These are phyloP conservation scores for Epicoccum sorghinum DNA, from an alignment of 2,329 filamentous ascomycete genomes.

Conservation along the genomic window DNA sequence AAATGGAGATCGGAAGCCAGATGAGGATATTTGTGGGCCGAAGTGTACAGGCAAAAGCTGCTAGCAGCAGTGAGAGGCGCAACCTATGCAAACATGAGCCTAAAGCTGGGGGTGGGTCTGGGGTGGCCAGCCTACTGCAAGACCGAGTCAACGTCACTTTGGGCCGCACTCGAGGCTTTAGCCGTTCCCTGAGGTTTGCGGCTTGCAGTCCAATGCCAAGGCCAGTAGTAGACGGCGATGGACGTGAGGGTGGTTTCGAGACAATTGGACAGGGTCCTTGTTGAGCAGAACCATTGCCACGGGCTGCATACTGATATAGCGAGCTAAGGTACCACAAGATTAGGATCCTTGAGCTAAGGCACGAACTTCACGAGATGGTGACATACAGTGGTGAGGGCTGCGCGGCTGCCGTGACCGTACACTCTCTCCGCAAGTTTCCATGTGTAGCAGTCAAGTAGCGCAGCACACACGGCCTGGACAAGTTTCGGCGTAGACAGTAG, in stretches of 20 bases:
- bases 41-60: constrained; percentile 81
- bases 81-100: constrained; percentile 41
- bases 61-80: constrained; percentile 69
- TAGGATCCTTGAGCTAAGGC: constrained; percentile 28
- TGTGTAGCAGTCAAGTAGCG: constrained; percentile 81
- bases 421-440: constrained; percentile 79
- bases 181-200: constrained; percentile 22
- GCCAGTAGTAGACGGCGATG: constrained; percentile 81
- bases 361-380: constrained; percentile 19
- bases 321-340: constrained; percentile 58
- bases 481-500: constrained; percentile 76
- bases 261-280: constrained; percentile 91
- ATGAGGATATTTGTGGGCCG: constrained; percentile 89
- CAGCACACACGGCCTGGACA: constrained; percentile 78
- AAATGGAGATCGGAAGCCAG: constrained; percentile 72
- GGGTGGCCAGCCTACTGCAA: constrained; percentile 33
- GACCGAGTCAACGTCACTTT: constrained; percentile 39
- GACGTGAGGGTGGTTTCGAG: constrained; percentile 88
- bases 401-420: constrained; percentile 69
- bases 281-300: constrained; percentile 97
- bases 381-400: constrained; percentile 74
- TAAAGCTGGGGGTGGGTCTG: constrained; percentile 16
- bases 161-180: constrained; percentile 42
- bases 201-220: constrained; percentile 69
- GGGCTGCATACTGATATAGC: constrained; percentile 75